Base-by-base conservation (phyloP, 1,284 basidiomycete genomes). In the Ustilago nuda region DNA sequence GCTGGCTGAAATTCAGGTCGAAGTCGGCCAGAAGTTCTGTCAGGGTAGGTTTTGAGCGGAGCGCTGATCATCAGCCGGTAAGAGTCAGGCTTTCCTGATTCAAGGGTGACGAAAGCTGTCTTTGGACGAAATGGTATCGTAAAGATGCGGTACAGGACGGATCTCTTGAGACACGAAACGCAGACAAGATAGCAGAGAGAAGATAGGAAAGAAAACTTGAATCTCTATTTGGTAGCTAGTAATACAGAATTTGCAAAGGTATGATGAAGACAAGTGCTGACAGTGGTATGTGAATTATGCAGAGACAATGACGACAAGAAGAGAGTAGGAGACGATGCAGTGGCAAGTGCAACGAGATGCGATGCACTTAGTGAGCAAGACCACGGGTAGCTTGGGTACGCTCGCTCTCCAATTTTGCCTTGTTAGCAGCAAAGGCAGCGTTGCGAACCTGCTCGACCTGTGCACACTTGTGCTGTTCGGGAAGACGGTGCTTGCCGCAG, bases 371-470 rank as follows among this genome's bases (percentile, higher is more conserved):
- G 60, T 84, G 84, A 7, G 79, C 84, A n/a, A 85, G 79, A 33
- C 84, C 84, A 23, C 76, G 78, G 8, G 80, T 75, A 15, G 78
- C 80, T 52, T 72, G 65, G 3, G 83, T 85, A 27, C 82, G 70
- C 65, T 85, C 84, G 55, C 77, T 72, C 70, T 85, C 84, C 51
- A 85, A 72, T 74, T 84, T 84, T 45, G 80, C 76, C 79, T 85
- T 85, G 80, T 85, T 85, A 32, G 82, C 82, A 9, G 76, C 76
- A 56, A 85, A 85, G 19, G 84, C 84, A 13, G 83, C 81, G 59
- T 78, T 79, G 51, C 83, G 72, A 15, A 84, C 76, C 72, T 80
- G 76, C 61, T 82, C 82, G 45, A 81, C 77, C 64, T 85, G 71
- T 8, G 79, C 70, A 58, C 84, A 85, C 55, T 79, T 72, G 78